A percentile compares a stretch with the other conserved stretches of the same genome.
phyloP scores from a whole-genome alignment of 495 filamentous ascomycete species.

The Geoglossum glabrum region DNA sequence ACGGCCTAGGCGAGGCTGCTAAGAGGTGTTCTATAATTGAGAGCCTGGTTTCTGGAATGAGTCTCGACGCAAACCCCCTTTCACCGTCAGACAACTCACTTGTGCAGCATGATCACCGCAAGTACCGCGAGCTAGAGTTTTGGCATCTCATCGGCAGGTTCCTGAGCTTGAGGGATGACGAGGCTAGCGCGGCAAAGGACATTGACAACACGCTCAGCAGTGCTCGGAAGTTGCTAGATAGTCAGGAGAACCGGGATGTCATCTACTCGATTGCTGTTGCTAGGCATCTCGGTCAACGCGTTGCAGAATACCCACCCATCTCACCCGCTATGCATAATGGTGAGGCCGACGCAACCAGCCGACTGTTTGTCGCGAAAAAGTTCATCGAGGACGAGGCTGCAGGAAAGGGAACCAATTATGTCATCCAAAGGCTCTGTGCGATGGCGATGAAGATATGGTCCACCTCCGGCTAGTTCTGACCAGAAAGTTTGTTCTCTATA shows the following conservation, averaged over 20 bases:
- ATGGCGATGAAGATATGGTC: slow-evolving; percentile 42
- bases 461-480: background rate
- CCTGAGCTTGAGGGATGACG: slow-evolving; percentile 43
- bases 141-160: slow-evolving; percentile 61
- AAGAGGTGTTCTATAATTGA: slow-evolving; percentile 1
- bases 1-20: slow-evolving; percentile 1
- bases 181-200: slow-evolving; percentile 31
- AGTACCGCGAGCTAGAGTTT: slow-evolving; percentile 50
- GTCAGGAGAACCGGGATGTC: slow-evolving; percentile 74
- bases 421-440: slow-evolving; percentile 56
- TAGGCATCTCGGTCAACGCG: slow-evolving; percentile 47
- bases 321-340: slow-evolving; percentile 39
- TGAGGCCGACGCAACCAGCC: slow-evolving; percentile 48
- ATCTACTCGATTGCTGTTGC: slow-evolving; percentile 74
- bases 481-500: background rate
- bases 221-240: slow-evolving; percentile 49
- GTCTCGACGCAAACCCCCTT: slow-evolving; percentile 10
- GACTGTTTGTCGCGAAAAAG: slow-evolving; percentile 58
- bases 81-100: slow-evolving; percentile 22
- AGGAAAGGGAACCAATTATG: slow-evolving; percentile 56
- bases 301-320: slow-evolving; percentile 41
- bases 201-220: slow-evolving; percentile 41
- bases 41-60: background rate
- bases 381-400: slow-evolving; percentile 59
- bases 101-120: slow-evolving; percentile 28